Evolutionary conservation across 179 eudicot genomes (phyloP), one percentile per base, ranked within the genome.

Genomic region (Dionaea muscipula): DNA sequence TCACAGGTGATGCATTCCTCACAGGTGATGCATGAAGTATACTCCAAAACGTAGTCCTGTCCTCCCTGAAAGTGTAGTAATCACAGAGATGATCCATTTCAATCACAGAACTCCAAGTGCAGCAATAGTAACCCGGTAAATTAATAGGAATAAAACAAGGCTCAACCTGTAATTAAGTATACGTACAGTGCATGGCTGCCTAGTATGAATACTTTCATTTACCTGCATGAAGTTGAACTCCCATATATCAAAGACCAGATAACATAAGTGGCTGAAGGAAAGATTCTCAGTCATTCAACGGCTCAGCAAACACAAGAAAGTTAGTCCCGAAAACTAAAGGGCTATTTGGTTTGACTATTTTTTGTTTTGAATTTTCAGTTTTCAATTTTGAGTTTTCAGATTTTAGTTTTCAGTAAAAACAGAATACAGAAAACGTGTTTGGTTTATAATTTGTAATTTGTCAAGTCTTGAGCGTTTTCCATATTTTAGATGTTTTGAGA

Each of bases 1-100:
- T 80, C 33, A 83, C 73, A 7, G 95, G 95, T 51, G 86, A 82
- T 64, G 95, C 94, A 78, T 74, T 78, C 37, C 95, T 80, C 33
- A 83, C 73, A 7, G 95, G 95, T 51, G 95, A 81, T 44, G 86
- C 73, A 63, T 83, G 88, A 68, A 86, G 88, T 57, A 68, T 65
- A 65, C 81, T 86, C 94, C 94, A 83, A 72, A 81, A 89, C 20
- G 80, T 65, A 47, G 78, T 83, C 68, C 5, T 47, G 65, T 89
- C 86, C 68, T 81, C 86, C 76, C 97, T 89, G 84, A 55, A 60
- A 62, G 33, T 33, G 54, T 44, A 56, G 39, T 43, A 58, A 24
- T 59, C 21, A 38, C 39, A 26, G 33, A 27, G 46, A 65, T 40
- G 20, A 40, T 15, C 7, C 26, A 31, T 27, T 20, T 35, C 17